Evolutionary conservation across 2,329 filamentous ascomycete genomes (phyloP), one percentile per base, ranked within the genome.

Genomic region (Calonectria henricotiae): DNA sequence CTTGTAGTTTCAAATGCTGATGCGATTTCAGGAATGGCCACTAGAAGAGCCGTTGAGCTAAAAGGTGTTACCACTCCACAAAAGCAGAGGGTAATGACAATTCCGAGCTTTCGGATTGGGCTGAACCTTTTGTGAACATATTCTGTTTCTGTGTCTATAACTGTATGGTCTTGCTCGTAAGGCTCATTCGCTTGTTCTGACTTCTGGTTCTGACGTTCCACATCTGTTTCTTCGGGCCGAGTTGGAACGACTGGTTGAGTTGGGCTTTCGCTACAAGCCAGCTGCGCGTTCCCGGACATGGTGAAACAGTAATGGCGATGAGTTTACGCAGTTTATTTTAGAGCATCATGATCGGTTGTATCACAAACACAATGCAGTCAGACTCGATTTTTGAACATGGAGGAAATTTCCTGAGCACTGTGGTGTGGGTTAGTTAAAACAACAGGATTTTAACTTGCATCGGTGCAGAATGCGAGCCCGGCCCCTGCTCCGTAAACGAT

Each of bases 51-150:
- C 1, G 74, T 75, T n/a, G 73, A 73, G 51, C 69, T 67, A 32
- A 75, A 71, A 1, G 71, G 72, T 3, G 73, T 73, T 7, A 74
- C 43, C 47, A 76, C 75, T 30, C 75, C 73, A 49, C 72, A 71
- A 60, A 71, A 74, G 25, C 69, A 73, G 13, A 78, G 68, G 12
- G 76, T 73, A 20, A 69, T 61, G 5, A 76, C 77, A 61, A 78
- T 77, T 6, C 76, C 43, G 2, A 64, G 37, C 62, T 78, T 77
- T 41, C 72, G 76, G 17, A 68, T 55, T 2, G 71, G 66, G 6
- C 74, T 76, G 70, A 78, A 77, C 25, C 73, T 73, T 3, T 46
- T 69, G 70, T 77, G 77, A 25, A 74, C 61, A 27, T 67, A 43
- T 2, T 54, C 25, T 5, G 17, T 37, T 17, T 44, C 20, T 25